Evolutionary conservation across 306 rosid genomes (phyloP).

Genomic region (Dryas drummondii): DNA sequence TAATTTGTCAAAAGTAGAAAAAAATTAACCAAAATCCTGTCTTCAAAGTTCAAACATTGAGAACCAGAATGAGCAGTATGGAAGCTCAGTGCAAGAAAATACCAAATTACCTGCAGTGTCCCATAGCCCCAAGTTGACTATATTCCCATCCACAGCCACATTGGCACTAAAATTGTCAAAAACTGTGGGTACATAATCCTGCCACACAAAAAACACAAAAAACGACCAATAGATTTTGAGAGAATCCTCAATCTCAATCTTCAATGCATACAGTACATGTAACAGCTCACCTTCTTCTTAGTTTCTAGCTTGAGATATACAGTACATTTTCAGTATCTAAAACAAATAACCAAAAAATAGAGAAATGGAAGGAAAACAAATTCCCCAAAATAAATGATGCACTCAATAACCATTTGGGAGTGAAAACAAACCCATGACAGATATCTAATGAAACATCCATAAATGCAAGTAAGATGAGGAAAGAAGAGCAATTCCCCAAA

Average conservation of each 20-base stretch:
- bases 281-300: not conserved
- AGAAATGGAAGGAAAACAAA: not conserved
- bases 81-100: not conserved
- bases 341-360: not conserved
- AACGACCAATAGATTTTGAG: not conserved
- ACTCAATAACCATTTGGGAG: not conserved
- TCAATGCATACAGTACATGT: not conserved
- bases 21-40: conserved; percentile 10
- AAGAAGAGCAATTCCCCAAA: not conserved
- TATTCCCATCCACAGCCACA: conserved; percentile 89
- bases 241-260: not conserved
- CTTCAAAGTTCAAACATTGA: conserved; percentile 17
- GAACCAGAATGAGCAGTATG: not conserved
- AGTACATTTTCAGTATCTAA: not conserved
- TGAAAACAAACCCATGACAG: conserved; percentile 1
- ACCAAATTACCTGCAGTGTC: conserved; percentile 85
- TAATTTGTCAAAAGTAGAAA: not conserved
- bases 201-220: conserved; percentile 21
- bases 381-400: no score
- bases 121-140: conserved; percentile 95
- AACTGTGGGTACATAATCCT: conserved; percentile 94
- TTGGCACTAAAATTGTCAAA: conserved; percentile 98
- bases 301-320: not conserved
- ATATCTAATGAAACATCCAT: conserved; percentile 9
- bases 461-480: not conserved